Base-by-base conservation (phyloP, 345 rosid species). In the Eucalyptus leucophloia region DNA sequence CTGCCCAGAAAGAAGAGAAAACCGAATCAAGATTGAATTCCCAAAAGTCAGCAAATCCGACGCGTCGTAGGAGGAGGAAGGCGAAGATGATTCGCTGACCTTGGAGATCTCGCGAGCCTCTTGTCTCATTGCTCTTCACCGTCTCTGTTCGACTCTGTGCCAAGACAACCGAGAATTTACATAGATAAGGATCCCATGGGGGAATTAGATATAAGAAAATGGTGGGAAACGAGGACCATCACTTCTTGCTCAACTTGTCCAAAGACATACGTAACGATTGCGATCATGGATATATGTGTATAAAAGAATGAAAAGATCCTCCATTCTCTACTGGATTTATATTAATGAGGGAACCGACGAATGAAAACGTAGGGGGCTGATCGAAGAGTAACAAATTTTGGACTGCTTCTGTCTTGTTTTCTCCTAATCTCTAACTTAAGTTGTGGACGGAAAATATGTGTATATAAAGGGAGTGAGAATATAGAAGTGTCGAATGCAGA, bases 101-200 rank as follows among this genome's bases (percentile, higher is more conserved):
- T 93, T 95, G 83, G 97, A 93, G 92, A 90, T 93, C 91, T 93
- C 94, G 50, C 88, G 92, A 93, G 88, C 93, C 88, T 91, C 93
- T 56, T 93, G 88, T 90, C 88, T 91, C 87, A 92, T 90, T 89
- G 89, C 91, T 92, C 91, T 90, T 90, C 92, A 18, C 49, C 47
- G 67, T 40, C 82, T 62, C 51, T 45, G 67, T 42, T 60, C 88
- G n/a, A 12, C 85, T 77, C 28, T 40, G 85, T 21, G 30, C 85
- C 85, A 40, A 40, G 47, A 40, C 47, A 72, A 77, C 85, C 7
- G 47, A 40, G 85, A 77, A 77, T 77, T 40, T 40, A 40, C 47
- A 40, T 40, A 34, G 88, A 34, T 34, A 50, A 53, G 88, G 88
- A 51, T 53, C 30, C n/a, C 45, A 53, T 23, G 42, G 44, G 83